Evolutionary conservation across 192 early-diverging fungal species (phyloP).

Genomic region (Linnemannia hyalina): DNA sequence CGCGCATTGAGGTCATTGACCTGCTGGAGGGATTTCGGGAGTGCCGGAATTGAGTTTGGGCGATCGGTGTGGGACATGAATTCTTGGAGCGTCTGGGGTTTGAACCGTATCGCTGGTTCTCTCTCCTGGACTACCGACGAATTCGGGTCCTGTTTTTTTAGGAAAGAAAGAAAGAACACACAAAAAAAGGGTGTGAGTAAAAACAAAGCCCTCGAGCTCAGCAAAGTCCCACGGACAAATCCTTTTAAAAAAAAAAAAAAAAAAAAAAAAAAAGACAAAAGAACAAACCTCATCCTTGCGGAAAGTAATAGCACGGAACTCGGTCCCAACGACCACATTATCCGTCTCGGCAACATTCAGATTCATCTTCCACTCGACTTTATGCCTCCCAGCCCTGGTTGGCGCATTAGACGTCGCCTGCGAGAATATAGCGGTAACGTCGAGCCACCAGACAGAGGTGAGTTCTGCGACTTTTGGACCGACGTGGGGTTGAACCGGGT

Average conservation of each 20-base stretch:
- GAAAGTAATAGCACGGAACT: constrained; percentile 22
- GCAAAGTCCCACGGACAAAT: not conserved
- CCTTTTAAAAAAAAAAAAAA: too few species aligned
- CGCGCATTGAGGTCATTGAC: not conserved
- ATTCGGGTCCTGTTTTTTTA: not conserved
- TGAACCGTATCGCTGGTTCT: not conserved
- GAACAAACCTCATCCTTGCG: constrained; percentile 14
- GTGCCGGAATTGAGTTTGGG: constrained; percentile 7
- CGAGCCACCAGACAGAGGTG: constrained; percentile 20
- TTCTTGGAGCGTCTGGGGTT: constrained; percentile 16
- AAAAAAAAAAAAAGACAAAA: too few species aligned
- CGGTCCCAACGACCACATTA: constrained; percentile 19
- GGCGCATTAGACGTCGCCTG: not conserved
- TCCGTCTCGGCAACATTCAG: not conserved
- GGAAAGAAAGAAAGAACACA: not conserved
- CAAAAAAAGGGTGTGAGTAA: not conserved
- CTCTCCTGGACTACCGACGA: not conserved
- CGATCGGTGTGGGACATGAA: constrained; percentile 35
- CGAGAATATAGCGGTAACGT: constrained; percentile 12
- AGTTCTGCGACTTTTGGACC: constrained; percentile 22
- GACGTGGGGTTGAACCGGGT: not conserved
- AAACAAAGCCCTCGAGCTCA: not conserved
- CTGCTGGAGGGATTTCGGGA: not conserved
- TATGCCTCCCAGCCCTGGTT: not conserved
- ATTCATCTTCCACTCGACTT: constrained; percentile 24